Conservation (phyloP, 2,329 filamentous ascomycete species). For the Fusarium brevicatenulatum region DNA sequence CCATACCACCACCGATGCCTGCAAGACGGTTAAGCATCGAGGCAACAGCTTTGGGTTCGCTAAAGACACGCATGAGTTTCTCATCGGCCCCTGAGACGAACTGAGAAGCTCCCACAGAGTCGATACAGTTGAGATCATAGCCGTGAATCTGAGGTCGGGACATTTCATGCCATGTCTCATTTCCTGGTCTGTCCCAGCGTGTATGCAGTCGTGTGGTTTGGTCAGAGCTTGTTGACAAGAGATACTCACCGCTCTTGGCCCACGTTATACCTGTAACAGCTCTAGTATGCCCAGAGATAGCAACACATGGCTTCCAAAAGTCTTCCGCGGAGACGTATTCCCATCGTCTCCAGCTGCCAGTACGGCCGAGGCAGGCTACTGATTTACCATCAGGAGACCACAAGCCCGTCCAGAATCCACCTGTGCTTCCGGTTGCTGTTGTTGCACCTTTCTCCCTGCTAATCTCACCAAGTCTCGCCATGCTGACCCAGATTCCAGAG, state of each 20-base stretch:
- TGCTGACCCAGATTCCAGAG: slow-evolving; percentile 92
- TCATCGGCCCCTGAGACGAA: slow-evolving; percentile 97
- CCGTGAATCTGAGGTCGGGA: slow-evolving; percentile 96
- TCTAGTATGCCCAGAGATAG: slow-evolving; percentile 84
- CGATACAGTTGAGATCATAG: slow-evolving; percentile 96
- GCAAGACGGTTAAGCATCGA: slow-evolving; percentile 75
- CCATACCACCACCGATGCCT: slow-evolving; percentile 60
- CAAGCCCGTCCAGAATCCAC: slow-evolving; percentile 94
- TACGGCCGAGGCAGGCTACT: slow-evolving; percentile 86
- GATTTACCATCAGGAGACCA: slow-evolving; percentile 84
- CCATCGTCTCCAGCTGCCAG: slow-evolving; percentile 94
- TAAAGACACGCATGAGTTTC: slow-evolving; percentile 96
- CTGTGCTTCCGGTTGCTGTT: slow-evolving; percentile 93
- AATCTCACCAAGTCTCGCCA: slow-evolving; percentile 88
- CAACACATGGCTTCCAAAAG: slow-evolving; percentile 80
- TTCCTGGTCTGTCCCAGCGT: slow-evolving; percentile 69
- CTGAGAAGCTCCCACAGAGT: slow-evolving; percentile 74
- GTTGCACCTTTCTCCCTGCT: slow-evolving; percentile 95
- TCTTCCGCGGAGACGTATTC: slow-evolving; percentile 68
- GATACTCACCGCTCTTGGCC: slow-evolving; percentile 82
- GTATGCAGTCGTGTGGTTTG: slow-evolving; percentile 92
- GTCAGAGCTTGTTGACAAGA: slow-evolving; percentile 89
- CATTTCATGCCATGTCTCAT: slow-evolving; percentile 90
- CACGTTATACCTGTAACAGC: slow-evolving; percentile 86
- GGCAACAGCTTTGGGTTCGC: slow-evolving; percentile 85